These are phyloP conservation scores for Botryosphaeria dothidea DNA, from an alignment of 2,329 filamentous ascomycete species.

Conservation along the genomic window DNA sequence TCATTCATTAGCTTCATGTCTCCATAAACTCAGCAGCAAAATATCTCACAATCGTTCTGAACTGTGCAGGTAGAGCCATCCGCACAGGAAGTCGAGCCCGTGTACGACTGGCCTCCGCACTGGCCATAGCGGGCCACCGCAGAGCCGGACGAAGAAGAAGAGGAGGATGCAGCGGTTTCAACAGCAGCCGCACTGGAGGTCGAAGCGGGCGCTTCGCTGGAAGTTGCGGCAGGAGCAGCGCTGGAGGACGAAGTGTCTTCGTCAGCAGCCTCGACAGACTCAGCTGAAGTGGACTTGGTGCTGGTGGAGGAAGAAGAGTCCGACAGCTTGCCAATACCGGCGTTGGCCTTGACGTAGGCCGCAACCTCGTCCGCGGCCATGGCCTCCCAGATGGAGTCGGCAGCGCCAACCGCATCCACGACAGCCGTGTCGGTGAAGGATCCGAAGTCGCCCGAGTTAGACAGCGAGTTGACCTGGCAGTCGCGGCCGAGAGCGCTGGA, in stretches of 20 bases:
- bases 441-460: conserved; percentile 17
- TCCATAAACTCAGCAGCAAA: too few species aligned
- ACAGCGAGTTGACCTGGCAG: conserved; percentile 16
- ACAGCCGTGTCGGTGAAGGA: conserved; percentile 8
- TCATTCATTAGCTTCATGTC: background rate
- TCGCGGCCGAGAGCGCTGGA: conserved; percentile 6
- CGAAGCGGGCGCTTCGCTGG: background rate
- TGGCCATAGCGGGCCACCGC: background rate
- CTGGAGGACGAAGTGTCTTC: background rate
- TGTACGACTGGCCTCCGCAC: background rate
- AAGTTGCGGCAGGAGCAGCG: background rate
- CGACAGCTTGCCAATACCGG: conserved; percentile 10
- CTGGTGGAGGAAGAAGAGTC: background rate
- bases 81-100: background rate
- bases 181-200: background rate
- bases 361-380: background rate
- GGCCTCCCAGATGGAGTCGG: background rate
- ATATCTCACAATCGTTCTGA: background rate
- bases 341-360: background rate
- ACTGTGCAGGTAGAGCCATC: background rate
- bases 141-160: background rate
- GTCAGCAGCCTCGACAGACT: background rate
- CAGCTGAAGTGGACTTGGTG: background rate
- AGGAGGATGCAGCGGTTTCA: background rate
- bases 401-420: background rate